phyloP scores from a whole-genome alignment of 768 basidiomycete species.

The Mycena filopes region DNA sequence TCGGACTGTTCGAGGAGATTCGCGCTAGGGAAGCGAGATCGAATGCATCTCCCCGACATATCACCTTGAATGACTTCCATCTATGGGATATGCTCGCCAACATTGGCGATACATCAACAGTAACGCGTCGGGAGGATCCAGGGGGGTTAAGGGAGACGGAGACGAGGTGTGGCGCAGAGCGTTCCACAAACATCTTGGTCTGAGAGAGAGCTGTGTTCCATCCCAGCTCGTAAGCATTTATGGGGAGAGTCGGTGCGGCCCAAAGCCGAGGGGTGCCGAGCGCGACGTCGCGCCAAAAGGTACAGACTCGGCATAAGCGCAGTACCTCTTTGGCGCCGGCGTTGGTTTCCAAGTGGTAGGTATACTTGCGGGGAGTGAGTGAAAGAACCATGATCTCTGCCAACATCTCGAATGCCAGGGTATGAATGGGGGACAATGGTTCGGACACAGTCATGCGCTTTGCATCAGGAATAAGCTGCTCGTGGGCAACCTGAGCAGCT shows the following conservation, averaged over 20 bases:
- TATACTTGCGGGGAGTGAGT: not conserved
- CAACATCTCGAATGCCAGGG: slow-evolving; percentile 15
- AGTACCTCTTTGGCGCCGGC: slow-evolving; percentile 5
- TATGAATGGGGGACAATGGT: not conserved
- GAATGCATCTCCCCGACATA: not conserved
- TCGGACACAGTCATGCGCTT: not conserved
- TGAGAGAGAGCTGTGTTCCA: not conserved
- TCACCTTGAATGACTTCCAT: slow-evolving; percentile 1
- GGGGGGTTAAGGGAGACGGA: not conserved
- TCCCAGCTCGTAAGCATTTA: not conserved
- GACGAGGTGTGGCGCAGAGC: slow-evolving; percentile 8
- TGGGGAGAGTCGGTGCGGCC: not conserved
- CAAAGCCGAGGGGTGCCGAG: slow-evolving; percentile 6
- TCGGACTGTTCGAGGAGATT: not conserved
- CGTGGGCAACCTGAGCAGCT: no score
- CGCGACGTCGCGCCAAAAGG: slow-evolving; percentile 10
- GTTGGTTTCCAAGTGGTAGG: not conserved
- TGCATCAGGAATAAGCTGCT: no score
- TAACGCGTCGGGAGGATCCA: not conserved
- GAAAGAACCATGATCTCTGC: slow-evolving; percentile 14
- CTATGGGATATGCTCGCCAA: not conserved
- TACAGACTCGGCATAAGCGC: slow-evolving; percentile 5
- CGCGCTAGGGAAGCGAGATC: not conserved
- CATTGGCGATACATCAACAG: not conserved
- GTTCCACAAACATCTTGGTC: slow-evolving; percentile 16